Evolutionary conservation across 2,329 filamentous ascomycete species (phyloP), one percentile per base, ranked within the genome.

Genomic region (Pestalotiopsis sp.): DNA sequence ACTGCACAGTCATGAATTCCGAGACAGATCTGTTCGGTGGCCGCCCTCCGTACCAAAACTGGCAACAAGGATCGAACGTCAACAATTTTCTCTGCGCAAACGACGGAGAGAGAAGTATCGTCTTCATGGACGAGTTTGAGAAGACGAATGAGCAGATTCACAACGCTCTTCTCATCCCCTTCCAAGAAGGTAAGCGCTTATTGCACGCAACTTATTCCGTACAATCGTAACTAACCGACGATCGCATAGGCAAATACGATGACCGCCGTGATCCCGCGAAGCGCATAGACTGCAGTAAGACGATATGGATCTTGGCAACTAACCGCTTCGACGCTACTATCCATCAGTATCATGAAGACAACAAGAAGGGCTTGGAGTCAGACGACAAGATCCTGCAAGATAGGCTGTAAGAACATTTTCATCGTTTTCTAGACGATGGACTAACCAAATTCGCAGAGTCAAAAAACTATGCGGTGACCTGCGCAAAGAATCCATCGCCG

Each of bases 61-160:
- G 25, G 25, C 25, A 25, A 25, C 25, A 25, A 1, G 84, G 84
- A 0, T 79, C 81, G 0, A 76, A 76, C 1, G 70, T 86, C 17
- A 87, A 86, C 71, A 86, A 86, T 70, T 86, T 85, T 71, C 76
- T 87, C 0, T 0, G 67, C 70, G 2, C 77, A 83, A 25, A 25
- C 27, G 71, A 71, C 5, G 80, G 79, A 1, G 41, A 79, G 63
- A 73, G 76, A 20, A 78, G 77, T 45, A 79, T 87, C 9, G 81
- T 87, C 0, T 86, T 86, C 68, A 71, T 87, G 14, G 85, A 87
- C 65, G 84, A 87, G 65, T 86, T 87, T 59, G 84, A 86, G 52
- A 86, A 85, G 72, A 84, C 83, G 0, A 76, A 71, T 0, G 17
- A 73, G 4, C 78, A 81, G 0, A 77, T 86, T 2, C 80, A 80